Evolutionary conservation across 768 basidiomycete species (phyloP), one percentile per base, ranked within the genome.

Genomic region (Pleurotus ostreatus): DNA sequence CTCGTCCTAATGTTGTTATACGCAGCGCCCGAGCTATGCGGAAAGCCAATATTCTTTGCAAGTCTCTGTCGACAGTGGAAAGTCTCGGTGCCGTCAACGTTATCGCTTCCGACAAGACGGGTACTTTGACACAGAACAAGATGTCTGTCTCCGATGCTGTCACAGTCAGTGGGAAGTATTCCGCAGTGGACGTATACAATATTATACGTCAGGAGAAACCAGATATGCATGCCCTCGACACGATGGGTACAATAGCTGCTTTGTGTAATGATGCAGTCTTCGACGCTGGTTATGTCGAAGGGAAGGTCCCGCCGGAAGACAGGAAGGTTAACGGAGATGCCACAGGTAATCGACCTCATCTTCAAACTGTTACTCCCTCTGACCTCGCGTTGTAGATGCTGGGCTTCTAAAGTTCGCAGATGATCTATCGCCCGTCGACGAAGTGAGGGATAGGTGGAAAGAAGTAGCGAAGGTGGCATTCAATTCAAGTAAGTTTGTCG

Each of bases 41-140:
- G 53, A 78, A 78, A 61, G 76, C 78, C 61, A 79, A 78, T 60
- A 77, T 84, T 18, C 66, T 82, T 13, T 77, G 75, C 62, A 80
- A 79, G 61, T 80, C 81, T 2, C 70, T 88, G 20, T 76, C 83
- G 22, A 87, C 83, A 5, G 83, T 88, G 26, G 86, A 88, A 65
- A 83, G 82, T 5, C 73, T 88, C 4, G 86, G 86, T 5, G 75
- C 79, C 7, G 83, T 87, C 64, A 80, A 81, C 54, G 77, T 77
- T 8, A 65, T 78, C 34, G 74, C 72, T 48, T 76, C 75, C 4
- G 80, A 87, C 63, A 87, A 87, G 66, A 83, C 83, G 0, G 82
- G 84, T 12, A 84, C 82, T 0, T 68, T 86, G 16, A 86, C 85
- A 1, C 74, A 78, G 63, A 84, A 84, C 63, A 74, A 69, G 58